Evolutionary conservation across 2,329 filamentous ascomycete genomes (phyloP).

Genomic region (Thielaviopsis punctulata): DNA sequence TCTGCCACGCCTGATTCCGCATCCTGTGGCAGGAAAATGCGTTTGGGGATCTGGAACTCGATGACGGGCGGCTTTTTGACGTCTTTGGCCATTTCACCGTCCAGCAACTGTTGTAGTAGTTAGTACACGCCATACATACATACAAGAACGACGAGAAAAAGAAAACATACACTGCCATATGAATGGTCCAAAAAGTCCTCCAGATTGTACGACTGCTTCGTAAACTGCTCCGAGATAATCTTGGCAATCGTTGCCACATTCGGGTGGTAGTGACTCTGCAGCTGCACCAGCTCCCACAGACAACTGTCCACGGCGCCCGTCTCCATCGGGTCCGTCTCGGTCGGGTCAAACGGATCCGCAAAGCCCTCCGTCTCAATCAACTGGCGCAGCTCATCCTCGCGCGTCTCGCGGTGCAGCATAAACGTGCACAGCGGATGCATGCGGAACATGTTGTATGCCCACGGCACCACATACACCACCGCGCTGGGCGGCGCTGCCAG

Average conservation of each 20-base stretch:
- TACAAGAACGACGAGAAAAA: not conserved
- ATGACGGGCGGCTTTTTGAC: constrained; percentile 76
- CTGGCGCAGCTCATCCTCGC: constrained; percentile 38
- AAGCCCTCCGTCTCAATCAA: constrained; percentile 42
- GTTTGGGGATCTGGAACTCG: constrained; percentile 87
- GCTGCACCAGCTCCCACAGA: constrained; percentile 83
- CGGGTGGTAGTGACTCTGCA: constrained; percentile 89
- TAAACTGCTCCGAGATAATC: constrained; percentile 93
- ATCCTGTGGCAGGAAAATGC: constrained; percentile 47
- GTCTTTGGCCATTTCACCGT: constrained; percentile 66
- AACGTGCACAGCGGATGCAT: constrained; percentile 82
- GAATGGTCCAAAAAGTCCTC: constrained; percentile 96
- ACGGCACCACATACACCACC: constrained; percentile 76
- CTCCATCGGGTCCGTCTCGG: constrained; percentile 66
- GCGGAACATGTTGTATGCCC: constrained; percentile 89
- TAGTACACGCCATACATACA: not conserved
- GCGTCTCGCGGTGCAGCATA: constrained; percentile 72
- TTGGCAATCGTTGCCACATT: constrained; percentile 89
- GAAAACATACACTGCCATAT: constrained; percentile 53
- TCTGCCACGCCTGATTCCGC: constrained; percentile 30
- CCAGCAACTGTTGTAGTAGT: constrained; percentile 43
- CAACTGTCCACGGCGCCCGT: constrained; percentile 81
- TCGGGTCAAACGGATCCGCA: constrained; percentile 58
- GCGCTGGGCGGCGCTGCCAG: constrained; percentile 81
- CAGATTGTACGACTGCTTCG: constrained; percentile 84